Conservation (phyloP, 257 asterid species). For the Solanum habrochaites region DNA sequence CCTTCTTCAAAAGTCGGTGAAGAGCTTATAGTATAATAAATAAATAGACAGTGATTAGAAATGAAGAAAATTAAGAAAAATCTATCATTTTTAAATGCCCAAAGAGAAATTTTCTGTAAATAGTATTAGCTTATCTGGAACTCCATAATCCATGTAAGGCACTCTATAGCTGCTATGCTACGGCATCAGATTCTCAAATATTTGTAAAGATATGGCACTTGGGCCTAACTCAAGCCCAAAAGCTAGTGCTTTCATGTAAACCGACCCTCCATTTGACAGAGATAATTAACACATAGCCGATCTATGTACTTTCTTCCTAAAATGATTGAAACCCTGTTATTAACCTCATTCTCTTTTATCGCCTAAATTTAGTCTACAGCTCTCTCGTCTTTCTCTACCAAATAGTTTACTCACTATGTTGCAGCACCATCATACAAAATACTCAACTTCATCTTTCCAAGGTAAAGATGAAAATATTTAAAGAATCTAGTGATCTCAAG, state of each 20-base stretch:
- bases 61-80: neutral
- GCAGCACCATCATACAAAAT: neutral
- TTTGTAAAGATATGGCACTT: neutral
- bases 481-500: neutral
- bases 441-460: neutral
- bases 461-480: neutral
- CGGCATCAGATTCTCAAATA: neutral
- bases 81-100: neutral
- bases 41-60: neutral
- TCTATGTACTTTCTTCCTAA: neutral
- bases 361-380: neutral
- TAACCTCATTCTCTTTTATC: neutral
- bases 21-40: neutral
- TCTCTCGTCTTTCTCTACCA: neutral
- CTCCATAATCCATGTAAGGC: neutral
- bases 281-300: neutral
- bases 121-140: neutral
- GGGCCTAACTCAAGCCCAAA: neutral
- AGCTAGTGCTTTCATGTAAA: neutral
- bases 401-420: neutral
- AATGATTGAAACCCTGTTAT: neutral
- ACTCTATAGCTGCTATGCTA: neutral
- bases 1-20: neutral
- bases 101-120: neutral
- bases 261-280: neutral